Conservation (phyloP, 345 rosid genomes). For the Euclidium syriacum region DNA sequence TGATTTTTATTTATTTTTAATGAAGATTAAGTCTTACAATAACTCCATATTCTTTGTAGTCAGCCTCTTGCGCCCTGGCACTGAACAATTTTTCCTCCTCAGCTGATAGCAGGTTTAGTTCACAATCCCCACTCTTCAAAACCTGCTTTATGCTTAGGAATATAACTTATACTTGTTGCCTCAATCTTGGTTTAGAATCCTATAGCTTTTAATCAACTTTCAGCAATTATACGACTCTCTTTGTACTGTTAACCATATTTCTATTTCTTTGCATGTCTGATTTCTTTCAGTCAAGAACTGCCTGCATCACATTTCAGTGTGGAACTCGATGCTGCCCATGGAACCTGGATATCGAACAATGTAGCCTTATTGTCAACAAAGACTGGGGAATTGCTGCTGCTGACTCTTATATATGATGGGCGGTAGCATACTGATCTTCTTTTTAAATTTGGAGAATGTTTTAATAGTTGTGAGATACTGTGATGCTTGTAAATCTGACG, state of each 20-base stretch:
- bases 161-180: constrained; percentile 2
- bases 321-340: constrained; percentile 96
- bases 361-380: constrained; percentile 87
- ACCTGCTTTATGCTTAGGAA: constrained; percentile 3
- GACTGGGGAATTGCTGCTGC: constrained; percentile 79
- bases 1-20: neutral
- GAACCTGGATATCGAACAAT: constrained; percentile 74
- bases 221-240: neutral
- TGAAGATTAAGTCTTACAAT: neutral
- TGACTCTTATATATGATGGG: constrained; percentile 92
- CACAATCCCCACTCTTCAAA: constrained; percentile 6
- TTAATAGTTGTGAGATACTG: neutral
- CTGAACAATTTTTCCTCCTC: constrained; percentile 77
- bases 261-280: constrained; percentile 3
- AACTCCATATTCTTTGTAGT: constrained; percentile 49
- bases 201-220: constrained; percentile 3
- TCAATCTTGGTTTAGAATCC: neutral
- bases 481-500: constrained; percentile 9
- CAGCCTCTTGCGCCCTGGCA: constrained; percentile 82
- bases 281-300: constrained; percentile 72
- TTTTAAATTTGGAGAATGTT: neutral
- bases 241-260: constrained; percentile 12
- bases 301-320: constrained; percentile 79
- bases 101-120: constrained; percentile 63
- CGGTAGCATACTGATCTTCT: constrained; percentile 44